Conservation (phyloP, 768 basidiomycete genomes). For the Lactarius akahatsu region DNA sequence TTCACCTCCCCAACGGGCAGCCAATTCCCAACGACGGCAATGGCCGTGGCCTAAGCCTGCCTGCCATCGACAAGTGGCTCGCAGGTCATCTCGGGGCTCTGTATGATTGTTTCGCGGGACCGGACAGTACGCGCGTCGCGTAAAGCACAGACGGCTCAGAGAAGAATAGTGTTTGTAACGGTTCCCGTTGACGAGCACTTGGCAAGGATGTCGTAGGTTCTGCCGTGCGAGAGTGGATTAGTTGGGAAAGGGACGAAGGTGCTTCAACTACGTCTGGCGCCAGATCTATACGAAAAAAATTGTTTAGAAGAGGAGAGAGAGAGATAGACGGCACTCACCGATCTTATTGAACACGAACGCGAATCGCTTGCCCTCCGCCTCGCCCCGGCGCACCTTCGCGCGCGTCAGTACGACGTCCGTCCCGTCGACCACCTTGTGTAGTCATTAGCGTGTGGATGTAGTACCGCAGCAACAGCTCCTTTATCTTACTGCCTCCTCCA, state of each 20-base stretch:
- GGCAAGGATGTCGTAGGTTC: slow-evolving; percentile 80
- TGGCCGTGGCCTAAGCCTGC: not conserved
- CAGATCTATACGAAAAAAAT: slow-evolving; percentile 50
- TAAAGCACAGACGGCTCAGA: slow-evolving; percentile 77
- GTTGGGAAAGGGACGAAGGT: slow-evolving; percentile 62
- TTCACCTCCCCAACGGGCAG: not conserved
- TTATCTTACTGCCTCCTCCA: slow-evolving; percentile 47
- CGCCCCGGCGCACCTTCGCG: no score
- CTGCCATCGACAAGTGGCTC: not conserved
- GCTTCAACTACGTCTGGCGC: slow-evolving; percentile 86
- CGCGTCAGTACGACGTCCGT: slow-evolving; percentile 90
- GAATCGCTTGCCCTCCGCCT: slow-evolving; percentile 91
- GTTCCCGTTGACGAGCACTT: slow-evolving; percentile 90
- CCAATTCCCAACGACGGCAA: not conserved
- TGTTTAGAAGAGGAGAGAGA: not conserved
- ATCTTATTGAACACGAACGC: slow-evolving; percentile 97
- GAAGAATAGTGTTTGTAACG: slow-evolving; percentile 91
- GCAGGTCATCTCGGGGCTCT: no score
- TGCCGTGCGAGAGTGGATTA: no score
- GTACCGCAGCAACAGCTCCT: slow-evolving; percentile 63
- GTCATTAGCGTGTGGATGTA: slow-evolving; percentile 73
- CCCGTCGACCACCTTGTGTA: slow-evolving; percentile 91
- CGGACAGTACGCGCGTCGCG: slow-evolving; percentile 66
- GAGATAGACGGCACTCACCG: slow-evolving; percentile 50
- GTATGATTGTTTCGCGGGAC: slow-evolving; percentile 29